phyloP scores from a whole-genome alignment of 2,329 filamentous ascomycete genomes.

The Didymella lethalis region DNA sequence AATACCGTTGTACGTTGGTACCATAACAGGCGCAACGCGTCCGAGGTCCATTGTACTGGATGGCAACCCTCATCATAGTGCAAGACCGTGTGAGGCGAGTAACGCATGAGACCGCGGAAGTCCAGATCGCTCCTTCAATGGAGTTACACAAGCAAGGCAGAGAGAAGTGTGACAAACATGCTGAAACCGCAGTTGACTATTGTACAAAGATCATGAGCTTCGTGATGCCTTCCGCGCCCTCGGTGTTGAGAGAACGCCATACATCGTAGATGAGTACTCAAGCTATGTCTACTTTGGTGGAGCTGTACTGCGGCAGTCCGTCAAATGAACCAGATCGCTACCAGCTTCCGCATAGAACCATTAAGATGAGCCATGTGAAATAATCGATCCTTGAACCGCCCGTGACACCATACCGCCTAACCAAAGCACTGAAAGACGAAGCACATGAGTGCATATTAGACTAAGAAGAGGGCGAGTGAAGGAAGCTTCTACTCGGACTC shows the following conservation, averaged over 20 bases:
- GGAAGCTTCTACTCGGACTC: conserved; percentile 49
- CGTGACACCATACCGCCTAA: conserved; percentile 38
- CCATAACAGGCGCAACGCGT: background rate
- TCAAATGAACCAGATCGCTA: conserved; percentile 37
- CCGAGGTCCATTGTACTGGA: background rate
- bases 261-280: conserved; percentile 41
- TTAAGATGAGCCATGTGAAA: conserved; percentile 35
- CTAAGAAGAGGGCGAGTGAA: conserved; percentile 22
- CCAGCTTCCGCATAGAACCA: conserved; percentile 37
- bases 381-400: conserved; percentile 36
- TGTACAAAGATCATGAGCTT: conserved; percentile 50
- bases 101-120: background rate
- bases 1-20: background rate
- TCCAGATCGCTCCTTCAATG: background rate
- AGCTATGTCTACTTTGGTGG: conserved; percentile 32
- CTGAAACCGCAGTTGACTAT: conserved; percentile 49
- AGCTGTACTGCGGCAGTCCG: conserved; percentile 38
- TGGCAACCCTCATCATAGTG: background rate
- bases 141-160: background rate
- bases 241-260: conserved; percentile 38
- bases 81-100: background rate
- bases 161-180: conserved; percentile 31
- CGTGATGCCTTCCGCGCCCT: conserved; percentile 45
- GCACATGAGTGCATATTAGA: conserved; percentile 22
- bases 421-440: conserved; percentile 26